Base-by-base conservation (phyloP, 176 grass and related monocot genomes). In the Carex kokanica region DNA sequence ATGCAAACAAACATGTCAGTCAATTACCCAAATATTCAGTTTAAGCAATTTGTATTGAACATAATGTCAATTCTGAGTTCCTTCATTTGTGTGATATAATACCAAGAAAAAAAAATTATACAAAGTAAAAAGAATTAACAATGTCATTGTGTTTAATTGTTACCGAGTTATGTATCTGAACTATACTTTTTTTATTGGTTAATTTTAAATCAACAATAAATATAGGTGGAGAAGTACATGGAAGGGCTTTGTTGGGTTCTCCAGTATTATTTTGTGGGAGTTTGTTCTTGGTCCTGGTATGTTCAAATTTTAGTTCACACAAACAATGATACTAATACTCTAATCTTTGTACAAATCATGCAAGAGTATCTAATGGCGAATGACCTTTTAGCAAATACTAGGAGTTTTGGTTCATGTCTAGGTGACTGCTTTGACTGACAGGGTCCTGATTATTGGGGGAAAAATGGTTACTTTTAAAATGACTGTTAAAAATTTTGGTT, bases 281-380 rank as follows among this genome's bases (percentile, higher is more conserved):
- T 88, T 14, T 84, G 88, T 10, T 94, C 92, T 74, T 94, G 90
- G 88, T 89, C 66, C 78, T 94, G 86, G 92, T 94, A 91, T 4
- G 68, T 49, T 43, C 8, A 47, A 23, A 47, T 49, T 43, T 71
- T 45, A 41, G 38, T 43, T 41, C 2, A 18, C 8, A 38, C 17
- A 45, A 45, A 45, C 66, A 71, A 64, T 12, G 4, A 16, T 27
- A 64, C 12, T 29, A 14, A 57, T 57, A 16, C 1, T 72, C 21
- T 12, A 20, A 47, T 45, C 20, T 72, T 43, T 72, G 23, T 4
- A 72, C n/a, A 72, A 72, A 45, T 47, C 68, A 45, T 45, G 67
- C 36, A 6, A 60, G 64, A 36, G 5, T 40, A 68, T 68, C 5
- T 17, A 68, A 68, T 29, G 23, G 9, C 0, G 3, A 63, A n/a